Evolutionary conservation across 805 yeast genomes (phyloP).

Genomic region (Pichia pseudocactophila): DNA sequence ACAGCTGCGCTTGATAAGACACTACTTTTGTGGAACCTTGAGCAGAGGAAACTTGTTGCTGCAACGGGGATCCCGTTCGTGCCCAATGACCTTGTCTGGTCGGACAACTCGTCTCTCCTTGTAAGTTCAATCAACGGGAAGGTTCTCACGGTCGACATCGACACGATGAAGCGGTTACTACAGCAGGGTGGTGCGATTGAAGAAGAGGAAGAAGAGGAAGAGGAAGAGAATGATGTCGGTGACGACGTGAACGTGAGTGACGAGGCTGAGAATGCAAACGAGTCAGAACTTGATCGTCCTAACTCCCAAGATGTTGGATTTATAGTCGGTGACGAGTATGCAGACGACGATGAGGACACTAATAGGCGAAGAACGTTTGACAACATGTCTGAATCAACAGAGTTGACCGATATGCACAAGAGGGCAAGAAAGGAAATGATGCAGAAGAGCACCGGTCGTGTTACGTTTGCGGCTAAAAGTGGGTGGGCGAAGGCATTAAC

Average conservation of each 20-base stretch:
- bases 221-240: conserved; percentile 14
- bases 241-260: conserved; percentile 15
- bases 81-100: conserved; percentile 9
- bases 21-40: conserved; percentile 49
- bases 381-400: conserved; percentile 11
- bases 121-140: conserved; percentile 11
- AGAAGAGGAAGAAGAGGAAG: conserved; percentile 13
- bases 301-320: conserved; percentile 39
- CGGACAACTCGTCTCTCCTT: conserved; percentile 5
- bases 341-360: neutral
- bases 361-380: conserved; percentile 10
- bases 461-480: conserved; percentile 1
- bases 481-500: conserved; percentile 10
- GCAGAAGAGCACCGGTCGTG: neutral
- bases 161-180: conserved; percentile 5
- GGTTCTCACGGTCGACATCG: conserved; percentile 9
- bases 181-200: conserved; percentile 6
- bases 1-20: conserved; percentile 43
- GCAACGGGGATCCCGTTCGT: conserved; percentile 5
- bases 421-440: conserved; percentile 7
- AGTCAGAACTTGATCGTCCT: conserved; percentile 17
- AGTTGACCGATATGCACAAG: conserved; percentile 7
- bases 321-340: conserved; percentile 49
- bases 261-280: conserved; percentile 16
- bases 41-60: conserved; percentile 25